A percentile compares a stretch with the other conserved stretches of the same genome.
Evolutionary conservation across 2,329 filamentous ascomycete species (phyloP).

Genomic region (Xylogone sp.): DNA sequence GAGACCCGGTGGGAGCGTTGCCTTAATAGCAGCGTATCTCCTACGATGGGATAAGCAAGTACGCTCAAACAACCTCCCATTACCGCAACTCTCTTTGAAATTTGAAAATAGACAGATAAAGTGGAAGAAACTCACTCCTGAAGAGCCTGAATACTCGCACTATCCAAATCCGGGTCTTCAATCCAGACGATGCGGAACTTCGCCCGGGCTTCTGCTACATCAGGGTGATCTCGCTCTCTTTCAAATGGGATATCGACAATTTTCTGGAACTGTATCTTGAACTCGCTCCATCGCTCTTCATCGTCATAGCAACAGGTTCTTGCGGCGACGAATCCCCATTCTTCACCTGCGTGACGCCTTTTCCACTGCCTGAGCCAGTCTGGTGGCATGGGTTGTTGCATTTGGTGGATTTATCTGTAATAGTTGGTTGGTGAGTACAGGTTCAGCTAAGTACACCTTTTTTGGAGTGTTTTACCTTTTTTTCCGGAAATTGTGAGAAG

Average conservation of each 20-base stretch:
- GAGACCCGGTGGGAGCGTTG: constrained; percentile 1
- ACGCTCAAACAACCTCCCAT: too few species aligned
- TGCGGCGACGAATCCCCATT: constrained; percentile 14
- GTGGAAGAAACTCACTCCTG: background rate
- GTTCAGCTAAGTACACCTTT: too few species aligned
- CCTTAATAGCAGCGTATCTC: constrained; percentile 1
- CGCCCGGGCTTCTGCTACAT: constrained; percentile 7
- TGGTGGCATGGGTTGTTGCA: too few species aligned
- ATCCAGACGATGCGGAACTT: constrained; percentile 13
- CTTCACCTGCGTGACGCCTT: background rate
- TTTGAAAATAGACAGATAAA: too few species aligned
- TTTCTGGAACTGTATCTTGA: constrained; percentile 4
- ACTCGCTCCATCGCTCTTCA: constrained; percentile 7
- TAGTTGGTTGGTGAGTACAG: too few species aligned
- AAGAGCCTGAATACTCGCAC: constrained; percentile 3
- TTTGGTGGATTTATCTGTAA: too few species aligned
- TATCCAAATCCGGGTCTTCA: constrained; percentile 6
- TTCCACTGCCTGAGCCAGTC: constrained; percentile 2
- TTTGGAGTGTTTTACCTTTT: too few species aligned
- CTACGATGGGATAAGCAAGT: background rate
- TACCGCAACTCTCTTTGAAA: too few species aligned
- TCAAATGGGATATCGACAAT: constrained; percentile 9
- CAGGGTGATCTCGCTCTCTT: constrained; percentile 5
- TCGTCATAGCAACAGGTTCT: constrained; percentile 6
- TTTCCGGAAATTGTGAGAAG: too few species aligned